phyloP scores from a whole-genome alignment of 805 yeast genomes.

The Candida pseudofarinosa region DNA sequence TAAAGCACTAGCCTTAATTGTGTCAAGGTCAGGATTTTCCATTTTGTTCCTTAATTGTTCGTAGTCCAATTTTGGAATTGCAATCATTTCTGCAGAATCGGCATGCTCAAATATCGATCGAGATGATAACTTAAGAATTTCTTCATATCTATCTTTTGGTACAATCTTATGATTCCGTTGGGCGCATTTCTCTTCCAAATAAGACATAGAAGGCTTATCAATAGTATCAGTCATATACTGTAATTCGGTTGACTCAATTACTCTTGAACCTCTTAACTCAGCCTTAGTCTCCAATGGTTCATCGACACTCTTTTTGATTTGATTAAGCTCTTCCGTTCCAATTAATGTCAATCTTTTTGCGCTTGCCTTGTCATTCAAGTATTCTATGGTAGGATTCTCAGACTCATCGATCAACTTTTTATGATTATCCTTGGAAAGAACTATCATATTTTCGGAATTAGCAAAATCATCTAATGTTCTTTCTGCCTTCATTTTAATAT shows the following conservation, averaged over 20 bases:
- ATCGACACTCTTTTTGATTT: background rate
- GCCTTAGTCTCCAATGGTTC: conserved; percentile 10
- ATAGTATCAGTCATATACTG: conserved; percentile 13
- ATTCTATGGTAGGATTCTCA: conserved; percentile 11
- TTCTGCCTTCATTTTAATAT: conserved; percentile 3
- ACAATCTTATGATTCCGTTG: conserved; percentile 16
- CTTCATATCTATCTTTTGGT: conserved; percentile 20
- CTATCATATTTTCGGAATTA: background rate
- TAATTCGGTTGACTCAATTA: conserved; percentile 15
- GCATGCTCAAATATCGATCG: conserved; percentile 15
- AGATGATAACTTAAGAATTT: conserved; percentile 8
- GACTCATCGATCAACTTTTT: conserved; percentile 8
- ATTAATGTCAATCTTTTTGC: conserved; percentile 6
- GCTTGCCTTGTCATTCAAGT: conserved; percentile 7
- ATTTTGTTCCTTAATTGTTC: conserved; percentile 6
- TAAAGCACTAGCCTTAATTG: background rate
- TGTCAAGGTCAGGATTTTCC: background rate
- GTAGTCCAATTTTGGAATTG: conserved; percentile 14
- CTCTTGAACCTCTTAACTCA: conserved; percentile 4
- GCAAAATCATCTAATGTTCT: conserved; percentile 5
- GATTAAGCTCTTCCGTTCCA: background rate
- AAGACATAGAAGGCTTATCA: conserved; percentile 16
- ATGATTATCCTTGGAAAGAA: conserved; percentile 4
- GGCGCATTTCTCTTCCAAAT: conserved; percentile 21
- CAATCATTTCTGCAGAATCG: conserved; percentile 12